A percentile compares a stretch with the other conserved stretches of the same genome.
Conservation (phyloP, 2,329 filamentous ascomycete species). For the Canariomyces notabilis region DNA sequence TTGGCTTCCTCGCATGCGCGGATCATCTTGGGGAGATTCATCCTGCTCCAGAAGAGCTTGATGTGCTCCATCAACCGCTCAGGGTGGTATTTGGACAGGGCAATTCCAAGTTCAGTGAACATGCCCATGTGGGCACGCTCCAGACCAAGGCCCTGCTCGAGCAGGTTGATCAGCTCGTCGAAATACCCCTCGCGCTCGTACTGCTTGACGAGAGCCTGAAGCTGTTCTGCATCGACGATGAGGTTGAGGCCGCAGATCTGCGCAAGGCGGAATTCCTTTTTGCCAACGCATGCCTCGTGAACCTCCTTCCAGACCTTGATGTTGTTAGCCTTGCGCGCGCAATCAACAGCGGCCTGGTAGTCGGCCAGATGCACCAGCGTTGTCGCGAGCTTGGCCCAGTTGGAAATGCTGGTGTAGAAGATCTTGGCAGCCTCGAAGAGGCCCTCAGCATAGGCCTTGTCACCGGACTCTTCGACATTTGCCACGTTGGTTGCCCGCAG, state of each 20-base stretch:
- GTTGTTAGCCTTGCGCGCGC: constrained; percentile 96
- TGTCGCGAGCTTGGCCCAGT: constrained; percentile 98
- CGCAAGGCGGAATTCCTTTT: constrained; percentile 98
- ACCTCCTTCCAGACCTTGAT: constrained; percentile 99
- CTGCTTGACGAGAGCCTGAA: constrained; percentile 87
- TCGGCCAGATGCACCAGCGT: constrained; percentile 95
- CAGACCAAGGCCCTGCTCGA: constrained; percentile 91
- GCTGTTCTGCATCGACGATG: constrained; percentile 94
- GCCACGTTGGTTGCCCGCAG: constrained; percentile 88
- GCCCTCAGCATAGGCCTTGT: constrained; percentile 95
- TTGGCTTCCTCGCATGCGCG: constrained; percentile 88
- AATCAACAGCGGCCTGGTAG: constrained; percentile 96
- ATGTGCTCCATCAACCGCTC: constrained; percentile 97
- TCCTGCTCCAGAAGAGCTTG: constrained; percentile 95
- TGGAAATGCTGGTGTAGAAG: constrained; percentile 96
- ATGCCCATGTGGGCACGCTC: constrained; percentile 94
- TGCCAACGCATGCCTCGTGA: constrained; percentile 89
- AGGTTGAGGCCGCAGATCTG: constrained; percentile 98
- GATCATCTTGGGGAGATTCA: constrained; percentile 98
- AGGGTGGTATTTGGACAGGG: constrained; percentile 88
- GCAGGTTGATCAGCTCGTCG: constrained; percentile 88
- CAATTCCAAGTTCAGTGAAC: constrained; percentile 91
- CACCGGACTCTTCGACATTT: constrained; percentile 92
- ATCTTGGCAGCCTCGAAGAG: constrained; percentile 97
- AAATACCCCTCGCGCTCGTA: constrained; percentile 98